Conservation (phyloP, 345 rosid genomes). For the Acer campestre region DNA sequence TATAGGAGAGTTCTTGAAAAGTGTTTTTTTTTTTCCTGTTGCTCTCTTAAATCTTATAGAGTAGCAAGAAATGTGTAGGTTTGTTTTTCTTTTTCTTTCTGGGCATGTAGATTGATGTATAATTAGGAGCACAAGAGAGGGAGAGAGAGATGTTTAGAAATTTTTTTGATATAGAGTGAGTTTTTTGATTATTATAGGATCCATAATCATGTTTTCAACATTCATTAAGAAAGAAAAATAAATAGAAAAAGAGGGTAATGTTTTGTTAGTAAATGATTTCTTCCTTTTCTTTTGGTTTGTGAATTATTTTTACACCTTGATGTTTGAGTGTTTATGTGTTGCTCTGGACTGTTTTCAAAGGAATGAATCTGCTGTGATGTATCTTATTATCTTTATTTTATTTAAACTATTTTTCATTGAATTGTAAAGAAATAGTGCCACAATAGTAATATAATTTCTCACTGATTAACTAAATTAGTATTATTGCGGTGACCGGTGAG, state of each 20-base stretch:
- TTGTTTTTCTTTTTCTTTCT: neutral
- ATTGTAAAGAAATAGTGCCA: no score
- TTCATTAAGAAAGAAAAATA: neutral
- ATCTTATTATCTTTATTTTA: no score
- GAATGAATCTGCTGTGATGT: neutral
- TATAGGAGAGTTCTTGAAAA: neutral
- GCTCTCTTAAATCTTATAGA: neutral
- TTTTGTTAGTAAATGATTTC: neutral
- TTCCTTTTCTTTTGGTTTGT: neutral
- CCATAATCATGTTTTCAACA: neutral
- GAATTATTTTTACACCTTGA: no score
- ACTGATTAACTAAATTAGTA: no score
- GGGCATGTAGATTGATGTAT: neutral
- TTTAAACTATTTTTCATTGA: neutral
- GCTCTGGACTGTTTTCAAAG: no score
- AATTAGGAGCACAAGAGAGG: neutral
- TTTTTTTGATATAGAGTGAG: slow-evolving; percentile 25
- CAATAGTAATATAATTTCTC: neutral
- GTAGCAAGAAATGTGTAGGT: neutral
- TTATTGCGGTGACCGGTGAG: no score
- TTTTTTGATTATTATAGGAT: slow-evolving; percentile 15
- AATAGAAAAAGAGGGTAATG: neutral
- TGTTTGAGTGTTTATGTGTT: no score
- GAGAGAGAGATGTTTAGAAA: slow-evolving; percentile 15
- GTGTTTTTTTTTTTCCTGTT: neutral